Conservation (phyloP, 768 basidiomycete species). For the Kwoniella shandongensis region DNA sequence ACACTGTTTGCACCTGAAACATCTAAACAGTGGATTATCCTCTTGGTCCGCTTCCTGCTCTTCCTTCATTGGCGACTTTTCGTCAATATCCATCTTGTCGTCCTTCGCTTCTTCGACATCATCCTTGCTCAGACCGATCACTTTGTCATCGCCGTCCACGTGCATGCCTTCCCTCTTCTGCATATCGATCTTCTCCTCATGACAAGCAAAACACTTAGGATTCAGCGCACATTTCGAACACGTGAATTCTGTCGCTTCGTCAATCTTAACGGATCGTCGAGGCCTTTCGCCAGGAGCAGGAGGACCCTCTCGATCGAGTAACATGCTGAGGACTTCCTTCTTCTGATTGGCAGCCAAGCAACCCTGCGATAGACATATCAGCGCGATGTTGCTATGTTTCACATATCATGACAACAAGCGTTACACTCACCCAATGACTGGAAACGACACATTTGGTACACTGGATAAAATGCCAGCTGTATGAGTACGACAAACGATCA, state of each 20-base stretch:
- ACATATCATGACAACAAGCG: background rate
- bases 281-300: constrained; percentile 21
- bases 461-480: constrained; percentile 11
- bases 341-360: constrained; percentile 28
- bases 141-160: background rate
- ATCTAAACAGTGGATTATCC: constrained; percentile 63
- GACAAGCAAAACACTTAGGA: constrained; percentile 37
- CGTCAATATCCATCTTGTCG: constrained; percentile 56
- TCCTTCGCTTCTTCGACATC: background rate
- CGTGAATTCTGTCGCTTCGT: constrained; percentile 29
- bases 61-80: constrained; percentile 56
- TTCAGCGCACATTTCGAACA: constrained; percentile 29
- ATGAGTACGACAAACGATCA: background rate
- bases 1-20: constrained; percentile 75
- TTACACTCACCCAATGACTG: constrained; percentile 39
- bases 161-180: background rate
- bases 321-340: constrained; percentile 25
- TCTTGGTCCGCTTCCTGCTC: constrained; percentile 26
- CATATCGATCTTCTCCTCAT: constrained; percentile 16
- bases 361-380: constrained; percentile 18
- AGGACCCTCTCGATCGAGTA: constrained; percentile 32
- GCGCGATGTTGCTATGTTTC: background rate
- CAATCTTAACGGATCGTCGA: constrained; percentile 29
- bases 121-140: background rate
- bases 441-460: constrained; percentile 32